Base-by-base conservation (phyloP, 164 flowering plant species). In the Macadamia integrifolia region DNA sequence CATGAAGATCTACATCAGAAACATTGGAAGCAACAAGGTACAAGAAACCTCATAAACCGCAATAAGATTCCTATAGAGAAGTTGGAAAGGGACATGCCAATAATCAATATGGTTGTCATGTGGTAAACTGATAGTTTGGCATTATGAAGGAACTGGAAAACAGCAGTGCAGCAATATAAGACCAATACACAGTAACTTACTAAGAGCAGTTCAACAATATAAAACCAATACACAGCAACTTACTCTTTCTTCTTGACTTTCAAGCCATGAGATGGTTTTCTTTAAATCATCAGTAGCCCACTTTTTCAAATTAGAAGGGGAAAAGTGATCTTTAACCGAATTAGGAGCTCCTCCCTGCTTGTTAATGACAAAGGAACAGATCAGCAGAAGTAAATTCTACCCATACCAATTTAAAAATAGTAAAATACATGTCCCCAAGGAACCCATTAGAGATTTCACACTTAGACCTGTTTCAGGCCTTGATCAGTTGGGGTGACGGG, bases 181-280 rank as follows among this genome's bases (percentile, higher is more conserved):
- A 35, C 40, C 40, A 35, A 5, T 35, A 35, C 5, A 35, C 40
- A 66, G 35, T 53, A 52, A 76, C 71, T 80, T 73, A 88, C 99
- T 78, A 23, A 23, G 23, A 35, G 40, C 40, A 35, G 40, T 35
- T 2, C 40, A 35, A 5, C 40, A 35, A 35, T 2, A 35, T 35
- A 35, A 2, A 5, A 35, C 40, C 40, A 35, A 5, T 35, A 35
- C 5, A 35, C 40, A 66, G 35, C 50, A 52, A 76, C 71, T 80
- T 73, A 88, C 99, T 78, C 79, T 90, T 71, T 94, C 99, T 73
- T 92, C 92, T 79, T 88, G 99, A 77, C 81, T 89, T 62, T 87
- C 86, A 64, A 94, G 81, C 97, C 98, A 94, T 63, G 82, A 72
- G 30, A 92, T 71, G 1, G 99, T 92, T 75, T 74, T 81, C 30